These are phyloP conservation scores for Rubroshorea leprosula DNA, from an alignment of 345 rosid genomes.

Conservation along the genomic window DNA sequence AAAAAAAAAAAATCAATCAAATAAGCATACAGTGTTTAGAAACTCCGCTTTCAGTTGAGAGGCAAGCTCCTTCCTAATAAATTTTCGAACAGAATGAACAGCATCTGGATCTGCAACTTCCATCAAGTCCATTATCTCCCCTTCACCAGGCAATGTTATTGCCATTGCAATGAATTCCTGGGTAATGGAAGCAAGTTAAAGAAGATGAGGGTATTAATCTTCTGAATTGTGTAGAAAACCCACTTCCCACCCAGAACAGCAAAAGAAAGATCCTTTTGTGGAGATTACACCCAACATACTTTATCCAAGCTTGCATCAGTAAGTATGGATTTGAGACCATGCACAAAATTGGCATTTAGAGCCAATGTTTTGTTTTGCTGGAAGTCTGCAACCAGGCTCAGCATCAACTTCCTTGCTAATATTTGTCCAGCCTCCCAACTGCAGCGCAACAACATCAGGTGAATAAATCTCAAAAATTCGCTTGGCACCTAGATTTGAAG, in stretches of 20 bases:
- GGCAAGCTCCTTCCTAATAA: conserved; percentile 86
- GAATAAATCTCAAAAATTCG: conserved; percentile 11
- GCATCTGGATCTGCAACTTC: conserved; percentile 97
- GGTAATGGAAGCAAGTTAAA: conserved; percentile 14
- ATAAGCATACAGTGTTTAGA: conserved; percentile 44
- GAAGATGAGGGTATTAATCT: neutral
- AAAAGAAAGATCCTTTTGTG: neutral
- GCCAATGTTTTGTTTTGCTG: conserved; percentile 61
- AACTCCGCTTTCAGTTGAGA: conserved; percentile 75
- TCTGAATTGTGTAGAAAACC: neutral
- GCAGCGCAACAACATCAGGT: conserved; percentile 17
- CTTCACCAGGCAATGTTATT: conserved; percentile 84
- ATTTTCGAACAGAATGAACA: conserved; percentile 84
- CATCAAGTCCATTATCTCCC: conserved; percentile 99
- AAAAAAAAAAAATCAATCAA: neutral
- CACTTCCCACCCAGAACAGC: neutral
- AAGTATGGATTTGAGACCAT: conserved; percentile 74
- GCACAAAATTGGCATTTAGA: conserved; percentile 63
- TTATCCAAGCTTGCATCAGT: conserved; percentile 70
- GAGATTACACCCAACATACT: conserved; percentile 30
- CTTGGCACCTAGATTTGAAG: conserved; percentile 4
- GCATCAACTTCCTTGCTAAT: conserved; percentile 88
- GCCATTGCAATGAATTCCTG: conserved; percentile 95
- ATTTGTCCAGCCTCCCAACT: conserved; percentile 99
- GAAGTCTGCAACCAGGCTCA: conserved; percentile 73